These are phyloP conservation scores for Syzygium aqueum DNA, from an alignment of 345 rosid genomes.

Conservation along the genomic window DNA sequence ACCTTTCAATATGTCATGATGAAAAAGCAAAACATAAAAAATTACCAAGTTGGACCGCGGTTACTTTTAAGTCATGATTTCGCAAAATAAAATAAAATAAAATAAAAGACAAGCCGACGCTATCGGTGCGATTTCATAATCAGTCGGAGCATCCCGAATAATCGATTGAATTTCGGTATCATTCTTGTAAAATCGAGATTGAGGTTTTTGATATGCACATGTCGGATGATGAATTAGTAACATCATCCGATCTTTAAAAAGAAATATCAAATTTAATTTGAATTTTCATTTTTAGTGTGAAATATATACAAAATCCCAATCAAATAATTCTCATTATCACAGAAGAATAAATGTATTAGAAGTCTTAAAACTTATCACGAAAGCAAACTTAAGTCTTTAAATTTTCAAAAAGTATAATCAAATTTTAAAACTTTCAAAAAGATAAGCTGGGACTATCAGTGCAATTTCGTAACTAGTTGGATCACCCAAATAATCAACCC, in stretches of 20 bases:
- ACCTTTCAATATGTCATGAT: no score
- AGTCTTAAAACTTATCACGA: no score
- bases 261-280: neutral
- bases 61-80: no score
- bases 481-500: fast-evolving
- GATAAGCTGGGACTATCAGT: fast-evolving
- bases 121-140: fast-evolving
- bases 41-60: fast-evolving
- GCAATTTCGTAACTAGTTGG: no score
- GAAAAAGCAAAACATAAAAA: no score
- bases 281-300: neutral
- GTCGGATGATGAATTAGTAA: neutral
- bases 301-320: neutral
- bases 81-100: neutral
- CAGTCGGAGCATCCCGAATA: neutral
- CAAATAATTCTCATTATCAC: neutral
- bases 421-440: no score
- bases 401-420: no score
- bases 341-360: no score
- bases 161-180: neutral
- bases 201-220: neutral
- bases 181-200: neutral
- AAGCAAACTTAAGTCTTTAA: no score
- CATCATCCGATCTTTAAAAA: neutral
- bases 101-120: neutral